phyloP scores from a whole-genome alignment of 345 rosid species.

The Eucalyptus decipiens region DNA sequence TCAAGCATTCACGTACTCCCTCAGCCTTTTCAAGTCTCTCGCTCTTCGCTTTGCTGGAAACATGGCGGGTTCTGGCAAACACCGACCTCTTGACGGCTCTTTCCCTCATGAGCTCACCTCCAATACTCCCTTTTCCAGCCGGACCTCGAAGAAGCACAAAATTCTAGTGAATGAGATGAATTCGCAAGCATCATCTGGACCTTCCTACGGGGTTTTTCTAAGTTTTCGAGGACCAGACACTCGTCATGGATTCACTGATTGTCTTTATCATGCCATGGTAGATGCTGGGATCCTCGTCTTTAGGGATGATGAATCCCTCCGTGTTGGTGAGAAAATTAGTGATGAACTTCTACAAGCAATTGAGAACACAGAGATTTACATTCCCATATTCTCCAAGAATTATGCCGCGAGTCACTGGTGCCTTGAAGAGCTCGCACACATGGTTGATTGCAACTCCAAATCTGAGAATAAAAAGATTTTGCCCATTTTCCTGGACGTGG shows the following conservation, averaged over 20 bases:
- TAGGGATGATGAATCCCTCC: not conserved
- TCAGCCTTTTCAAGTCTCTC: no score
- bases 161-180: no score
- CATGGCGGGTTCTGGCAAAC: no score
- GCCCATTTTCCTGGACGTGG: not conserved
- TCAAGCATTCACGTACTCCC: no score
- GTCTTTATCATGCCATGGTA: not conserved
- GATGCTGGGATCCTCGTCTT: not conserved
- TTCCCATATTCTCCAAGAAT: not conserved
- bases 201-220: no score
- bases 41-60: no score
- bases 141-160: no score
- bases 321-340: fast-evolving
- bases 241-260: not conserved
- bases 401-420: not conserved
- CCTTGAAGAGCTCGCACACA: fast-evolving
- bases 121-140: no score
- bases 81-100: no score
- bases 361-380: not conserved
- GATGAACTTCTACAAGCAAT: not conserved
- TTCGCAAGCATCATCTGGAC: no score
- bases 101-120: no score
- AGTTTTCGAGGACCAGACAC: no score
- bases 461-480: not conserved
- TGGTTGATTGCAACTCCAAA: not conserved